Evolutionary conservation across 78 protist species (phyloP).

Genomic region (Dictyostelium purpureum): DNA sequence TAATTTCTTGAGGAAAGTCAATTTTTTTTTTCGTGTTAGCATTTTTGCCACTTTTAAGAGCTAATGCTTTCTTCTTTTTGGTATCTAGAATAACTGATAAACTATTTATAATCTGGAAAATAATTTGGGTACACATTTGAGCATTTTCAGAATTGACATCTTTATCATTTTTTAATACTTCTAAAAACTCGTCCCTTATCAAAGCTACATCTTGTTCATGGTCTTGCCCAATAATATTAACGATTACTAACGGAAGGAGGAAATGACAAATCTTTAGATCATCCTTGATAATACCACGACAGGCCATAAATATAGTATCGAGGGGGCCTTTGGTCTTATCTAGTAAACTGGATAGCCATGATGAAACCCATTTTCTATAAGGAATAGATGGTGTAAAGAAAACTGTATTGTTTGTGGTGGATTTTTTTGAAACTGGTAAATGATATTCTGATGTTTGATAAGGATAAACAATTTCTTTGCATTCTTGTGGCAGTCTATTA

Average conservation of each 20-base stretch:
- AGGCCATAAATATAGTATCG: slow-evolving; percentile 47
- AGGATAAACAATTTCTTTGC: slow-evolving; percentile 30
- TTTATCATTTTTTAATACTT: slow-evolving; percentile 49
- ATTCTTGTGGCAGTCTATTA: slow-evolving; percentile 19
- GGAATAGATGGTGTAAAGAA: slow-evolving; percentile 13
- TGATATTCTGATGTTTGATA: slow-evolving; percentile 38
- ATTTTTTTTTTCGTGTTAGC: neutral
- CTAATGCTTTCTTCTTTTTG: neutral
- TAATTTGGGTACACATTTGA: slow-evolving; percentile 74
- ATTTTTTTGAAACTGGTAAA: neutral
- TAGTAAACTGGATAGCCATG: slow-evolving; percentile 39
- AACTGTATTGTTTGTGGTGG: neutral
- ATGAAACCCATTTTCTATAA: slow-evolving; percentile 40
- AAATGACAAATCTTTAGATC: slow-evolving; percentile 67
- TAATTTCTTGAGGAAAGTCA: neutral
- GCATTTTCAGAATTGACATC: slow-evolving; percentile 47
- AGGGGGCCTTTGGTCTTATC: slow-evolving; percentile 13
- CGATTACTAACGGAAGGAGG: slow-evolving; percentile 46
- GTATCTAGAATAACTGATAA: slow-evolving; percentile 29
- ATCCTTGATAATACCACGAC: slow-evolving; percentile 74
- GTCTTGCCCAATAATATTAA: slow-evolving; percentile 51
- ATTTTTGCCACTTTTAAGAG: neutral
- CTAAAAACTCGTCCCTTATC: slow-evolving; percentile 49
- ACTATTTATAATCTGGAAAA: slow-evolving; percentile 48
- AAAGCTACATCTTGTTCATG: slow-evolving; percentile 1